phyloP scores from a whole-genome alignment of 768 basidiomycete species.

The Coprinopsis marcescibilis region DNA sequence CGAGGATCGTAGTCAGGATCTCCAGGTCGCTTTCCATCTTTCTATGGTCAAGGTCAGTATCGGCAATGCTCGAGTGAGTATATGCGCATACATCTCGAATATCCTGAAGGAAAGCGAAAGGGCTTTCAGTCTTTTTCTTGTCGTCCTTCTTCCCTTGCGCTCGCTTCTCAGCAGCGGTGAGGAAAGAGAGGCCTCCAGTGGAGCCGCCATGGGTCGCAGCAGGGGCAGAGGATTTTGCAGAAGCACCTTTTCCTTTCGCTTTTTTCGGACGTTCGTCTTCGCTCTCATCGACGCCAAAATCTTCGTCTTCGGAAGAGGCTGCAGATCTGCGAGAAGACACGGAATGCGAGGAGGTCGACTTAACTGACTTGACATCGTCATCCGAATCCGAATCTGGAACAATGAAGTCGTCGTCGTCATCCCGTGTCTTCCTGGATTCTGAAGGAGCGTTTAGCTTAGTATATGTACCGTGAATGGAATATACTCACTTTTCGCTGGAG shows the following conservation, averaged over 20 bases:
- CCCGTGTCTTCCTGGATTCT: conserved; percentile 30
- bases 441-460: conserved; percentile 2
- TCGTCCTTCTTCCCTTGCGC: conserved; percentile 73
- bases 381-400: conserved; percentile 57
- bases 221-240: conserved; percentile 17
- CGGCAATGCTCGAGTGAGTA: not conserved
- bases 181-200: conserved; percentile 39
- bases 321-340: conserved; percentile 42
- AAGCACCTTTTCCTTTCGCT: conserved; percentile 28
- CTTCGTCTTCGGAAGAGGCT: conserved; percentile 33
- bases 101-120: conserved; percentile 70
- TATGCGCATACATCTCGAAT: conserved; percentile 57
- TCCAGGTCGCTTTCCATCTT: conserved; percentile 72
- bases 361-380: conserved; percentile 42
- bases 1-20: conserved; percentile 87
- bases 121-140: conserved; percentile 74
- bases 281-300: conserved; percentile 24
- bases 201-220: conserved; percentile 16
- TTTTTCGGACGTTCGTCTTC: conserved; percentile 24
- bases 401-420: conserved; percentile 69
- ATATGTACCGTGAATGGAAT: not conserved
- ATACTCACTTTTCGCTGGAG: conserved; percentile 43
- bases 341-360: conserved; percentile 47
- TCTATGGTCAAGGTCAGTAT: conserved; percentile 54
- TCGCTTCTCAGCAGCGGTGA: conserved; percentile 80